Conservation (phyloP, 225 moss, liverwort and hornwort species). For the Straminergon stramineum region DNA sequence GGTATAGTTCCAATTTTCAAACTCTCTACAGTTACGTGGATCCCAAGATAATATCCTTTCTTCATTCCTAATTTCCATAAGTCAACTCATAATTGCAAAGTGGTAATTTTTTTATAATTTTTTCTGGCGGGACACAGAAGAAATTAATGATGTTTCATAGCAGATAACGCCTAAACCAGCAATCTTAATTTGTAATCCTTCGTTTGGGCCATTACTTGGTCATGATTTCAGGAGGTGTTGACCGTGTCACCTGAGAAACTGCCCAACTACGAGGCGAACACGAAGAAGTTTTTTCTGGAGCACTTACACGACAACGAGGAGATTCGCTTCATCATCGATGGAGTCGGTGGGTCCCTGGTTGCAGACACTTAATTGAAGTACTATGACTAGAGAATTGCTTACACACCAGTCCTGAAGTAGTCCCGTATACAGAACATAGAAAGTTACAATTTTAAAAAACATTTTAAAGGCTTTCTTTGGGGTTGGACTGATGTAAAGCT, state of each 20-base stretch:
- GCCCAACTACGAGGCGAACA: constrained; percentile 49
- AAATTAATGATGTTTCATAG: background rate
- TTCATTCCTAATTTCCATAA: background rate
- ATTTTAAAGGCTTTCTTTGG: background rate
- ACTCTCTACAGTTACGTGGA: background rate
- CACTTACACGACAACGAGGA: constrained; percentile 64
- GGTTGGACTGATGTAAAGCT: background rate
- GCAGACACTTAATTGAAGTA: background rate
- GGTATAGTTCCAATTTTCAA: background rate
- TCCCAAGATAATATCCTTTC: background rate
- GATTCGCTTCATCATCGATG: constrained; percentile 66
- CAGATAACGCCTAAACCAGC: background rate
- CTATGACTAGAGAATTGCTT: no score
- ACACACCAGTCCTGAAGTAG: background rate
- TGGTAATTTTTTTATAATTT: background rate
- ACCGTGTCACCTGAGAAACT: constrained; percentile 47
- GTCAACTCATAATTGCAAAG: background rate
- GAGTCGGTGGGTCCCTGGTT: constrained; percentile 16
- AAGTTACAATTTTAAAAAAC: no score
- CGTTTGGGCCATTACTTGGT: background rate
- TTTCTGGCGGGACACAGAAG: background rate
- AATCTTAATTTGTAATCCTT: no score
- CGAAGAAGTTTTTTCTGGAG: constrained; percentile 43
- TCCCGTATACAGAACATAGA: background rate
- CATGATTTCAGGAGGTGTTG: constrained; percentile 35